phyloP scores from a whole-genome alignment of 2,329 filamentous ascomycete species.

The Diaporthe capsici region DNA sequence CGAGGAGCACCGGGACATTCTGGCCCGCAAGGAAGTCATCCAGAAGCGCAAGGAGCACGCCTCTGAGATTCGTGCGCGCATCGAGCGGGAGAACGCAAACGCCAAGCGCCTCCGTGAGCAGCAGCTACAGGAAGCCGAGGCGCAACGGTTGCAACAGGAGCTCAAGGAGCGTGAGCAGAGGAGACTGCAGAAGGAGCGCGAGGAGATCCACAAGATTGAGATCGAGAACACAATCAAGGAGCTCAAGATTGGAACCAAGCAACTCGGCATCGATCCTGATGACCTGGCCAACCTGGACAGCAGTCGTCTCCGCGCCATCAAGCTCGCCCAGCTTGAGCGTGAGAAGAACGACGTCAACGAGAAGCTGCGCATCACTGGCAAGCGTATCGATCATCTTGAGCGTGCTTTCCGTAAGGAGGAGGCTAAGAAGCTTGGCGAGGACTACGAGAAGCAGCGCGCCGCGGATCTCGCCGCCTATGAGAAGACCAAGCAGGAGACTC shows the following conservation, averaged over 20 bases:
- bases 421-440: slow-evolving; percentile 87
- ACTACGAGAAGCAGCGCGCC: slow-evolving; percentile 88
- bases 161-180: slow-evolving; percentile 91
- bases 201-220: slow-evolving; percentile 92
- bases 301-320: slow-evolving; percentile 92
- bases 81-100: slow-evolving; percentile 92
- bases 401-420: slow-evolving; percentile 97
- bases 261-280: slow-evolving; percentile 79
- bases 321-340: slow-evolving; percentile 94
- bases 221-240: slow-evolving; percentile 93
- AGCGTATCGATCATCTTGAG: slow-evolving; percentile 97
- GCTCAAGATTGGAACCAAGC: slow-evolving; percentile 89
- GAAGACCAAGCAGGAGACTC: slow-evolving; percentile 80
- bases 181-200: slow-evolving; percentile 87
- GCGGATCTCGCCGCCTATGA: slow-evolving; percentile 86
- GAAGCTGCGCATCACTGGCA: slow-evolving; percentile 90
- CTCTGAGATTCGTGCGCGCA: slow-evolving; percentile 87
- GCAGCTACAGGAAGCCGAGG: slow-evolving; percentile 90
- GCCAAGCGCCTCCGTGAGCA: slow-evolving; percentile 89
- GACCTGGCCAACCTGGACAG: slow-evolving; percentile 90
- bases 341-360: slow-evolving; percentile 98
- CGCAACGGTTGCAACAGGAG: slow-evolving; percentile 90
- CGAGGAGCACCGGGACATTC: slow-evolving; percentile 87
- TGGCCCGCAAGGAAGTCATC: slow-evolving; percentile 90
- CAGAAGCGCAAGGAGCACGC: slow-evolving; percentile 97